A percentile compares a stretch with the other conserved stretches of the same genome.
Conservation (phyloP, 768 basidiomycete genomes). For the Coprinopsis cinerea region DNA sequence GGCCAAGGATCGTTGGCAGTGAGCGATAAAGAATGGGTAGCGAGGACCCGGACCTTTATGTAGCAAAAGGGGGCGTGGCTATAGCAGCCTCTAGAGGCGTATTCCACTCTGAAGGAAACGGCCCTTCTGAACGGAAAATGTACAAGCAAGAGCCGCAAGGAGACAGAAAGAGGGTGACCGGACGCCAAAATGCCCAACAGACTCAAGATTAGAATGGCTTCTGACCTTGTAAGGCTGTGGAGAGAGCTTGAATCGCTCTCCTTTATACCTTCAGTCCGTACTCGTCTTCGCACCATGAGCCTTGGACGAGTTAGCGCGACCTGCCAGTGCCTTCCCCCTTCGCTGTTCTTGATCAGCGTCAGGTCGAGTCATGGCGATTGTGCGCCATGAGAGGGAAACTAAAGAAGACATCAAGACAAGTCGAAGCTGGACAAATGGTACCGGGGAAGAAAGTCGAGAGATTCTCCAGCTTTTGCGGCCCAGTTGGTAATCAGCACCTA, state of each 20-base stretch:
- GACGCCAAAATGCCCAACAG: slow-evolving; percentile 10
- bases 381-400: too few species aligned
- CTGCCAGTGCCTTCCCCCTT: too few species aligned
- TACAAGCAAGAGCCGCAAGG: slow-evolving; percentile 12
- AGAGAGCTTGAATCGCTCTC: neutral
- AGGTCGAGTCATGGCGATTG: too few species aligned
- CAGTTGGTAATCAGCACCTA: neutral
- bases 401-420: neutral
- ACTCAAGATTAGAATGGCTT: slow-evolving; percentile 2
- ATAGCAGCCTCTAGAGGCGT: neutral
- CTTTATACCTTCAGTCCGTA: neutral
- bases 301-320: neutral
- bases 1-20: slow-evolving; percentile 18
- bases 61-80: slow-evolving; percentile 10
- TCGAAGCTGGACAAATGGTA: neutral
- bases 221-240: neutral
- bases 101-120: too few species aligned
- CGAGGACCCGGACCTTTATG: slow-evolving; percentile 20
- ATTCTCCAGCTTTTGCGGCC: too few species aligned
- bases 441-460: too few species aligned
- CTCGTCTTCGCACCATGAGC: neutral
- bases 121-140: slow-evolving; percentile 7
- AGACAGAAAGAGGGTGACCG: slow-evolving; percentile 8
- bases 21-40: slow-evolving; percentile 20
- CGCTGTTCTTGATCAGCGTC: too few species aligned